Evolutionary conservation across 2,329 filamentous ascomycete species (phyloP).

Genomic region (Colletotrichum sojae): DNA sequence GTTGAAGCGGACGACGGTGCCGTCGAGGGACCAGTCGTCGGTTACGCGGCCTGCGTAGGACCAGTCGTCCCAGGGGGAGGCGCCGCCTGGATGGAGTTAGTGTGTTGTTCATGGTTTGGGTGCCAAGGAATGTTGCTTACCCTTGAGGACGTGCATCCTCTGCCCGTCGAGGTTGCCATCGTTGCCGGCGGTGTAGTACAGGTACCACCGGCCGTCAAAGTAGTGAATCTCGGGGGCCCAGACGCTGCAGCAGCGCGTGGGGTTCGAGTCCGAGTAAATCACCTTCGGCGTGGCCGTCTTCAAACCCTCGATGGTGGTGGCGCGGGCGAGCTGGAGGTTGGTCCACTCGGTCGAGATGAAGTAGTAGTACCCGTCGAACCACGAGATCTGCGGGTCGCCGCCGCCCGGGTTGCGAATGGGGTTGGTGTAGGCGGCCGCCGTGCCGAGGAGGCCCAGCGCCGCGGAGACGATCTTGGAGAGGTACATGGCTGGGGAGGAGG

Average conservation of each 20-base stretch:
- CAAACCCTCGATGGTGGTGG: constrained; percentile 68
- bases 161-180: constrained; percentile 63
- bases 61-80: constrained; percentile 65
- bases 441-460: constrained; percentile 37
- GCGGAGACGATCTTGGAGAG: constrained; percentile 28
- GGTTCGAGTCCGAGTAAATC: constrained; percentile 63
- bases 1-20: constrained; percentile 64
- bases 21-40: constrained; percentile 68
- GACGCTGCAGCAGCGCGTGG: constrained; percentile 66
- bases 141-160: constrained; percentile 65
- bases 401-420: constrained; percentile 65
- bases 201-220: constrained; percentile 64
- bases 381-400: constrained; percentile 67
- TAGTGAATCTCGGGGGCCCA: constrained; percentile 72
- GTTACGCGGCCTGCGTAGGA: constrained; percentile 63
- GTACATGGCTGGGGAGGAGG: constrained; percentile 5
- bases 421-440: constrained; percentile 61
- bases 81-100: constrained; percentile 56
- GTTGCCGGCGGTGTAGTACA: constrained; percentile 70
- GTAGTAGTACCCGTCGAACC: constrained; percentile 68
- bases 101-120: not conserved
- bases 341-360: constrained; percentile 70
- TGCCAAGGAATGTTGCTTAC: constrained; percentile 47
- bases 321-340: constrained; percentile 67
- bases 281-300: constrained; percentile 65